Evolutionary conservation across 345 rosid species (phyloP), one percentile per base, ranked within the genome.

Genomic region (Erodium maritimum): DNA sequence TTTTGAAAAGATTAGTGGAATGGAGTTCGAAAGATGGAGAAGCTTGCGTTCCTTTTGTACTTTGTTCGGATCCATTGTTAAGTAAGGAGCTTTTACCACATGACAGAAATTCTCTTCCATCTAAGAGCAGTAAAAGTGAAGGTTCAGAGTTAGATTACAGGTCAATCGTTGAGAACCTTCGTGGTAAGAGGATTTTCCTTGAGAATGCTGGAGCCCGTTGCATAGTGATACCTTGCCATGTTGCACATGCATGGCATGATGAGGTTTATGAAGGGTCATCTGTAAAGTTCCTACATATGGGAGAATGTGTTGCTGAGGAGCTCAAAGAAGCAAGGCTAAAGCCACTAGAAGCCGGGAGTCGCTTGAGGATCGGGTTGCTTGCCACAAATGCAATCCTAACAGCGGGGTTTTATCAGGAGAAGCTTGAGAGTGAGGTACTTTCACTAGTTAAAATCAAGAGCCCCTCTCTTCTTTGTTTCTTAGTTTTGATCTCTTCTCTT

Each of bases 1-100:
- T 90, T 68, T 42, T 79, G 69, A 70, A 56, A 64, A 90, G 82
- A 67, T 65, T 86, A 13, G 82, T 78, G 16, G 65, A 76, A 14
- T 72, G 75, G 85, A 81, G 83, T 58, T 69, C 77, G 55, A 60
- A 71, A 65, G 82, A 69, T 11, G 80, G 74, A 65, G 60, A 71
- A 65, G 67, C 73, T 75, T 53, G 73, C 50, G 58, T 77, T 56
- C 88, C 97, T 13, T 82, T 82, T 9, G 75, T 84, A 61, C 79
- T 84, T 61, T 82, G 86, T 68, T 84, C 91, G 21, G 95, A 89
- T 73, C 89, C 96, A 14, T 55, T 50, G 11, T 71, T 86, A 65
- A 80, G 59, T 64, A 74, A 75, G 69, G 80, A 86, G 62, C 83
- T 82, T 55, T 59, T 73, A 55, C 64, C 59, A 16, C 73, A 80